Evolutionary conservation across 2,329 filamentous ascomycete genomes (phyloP).

Genomic region (Exophiala sp.): DNA sequence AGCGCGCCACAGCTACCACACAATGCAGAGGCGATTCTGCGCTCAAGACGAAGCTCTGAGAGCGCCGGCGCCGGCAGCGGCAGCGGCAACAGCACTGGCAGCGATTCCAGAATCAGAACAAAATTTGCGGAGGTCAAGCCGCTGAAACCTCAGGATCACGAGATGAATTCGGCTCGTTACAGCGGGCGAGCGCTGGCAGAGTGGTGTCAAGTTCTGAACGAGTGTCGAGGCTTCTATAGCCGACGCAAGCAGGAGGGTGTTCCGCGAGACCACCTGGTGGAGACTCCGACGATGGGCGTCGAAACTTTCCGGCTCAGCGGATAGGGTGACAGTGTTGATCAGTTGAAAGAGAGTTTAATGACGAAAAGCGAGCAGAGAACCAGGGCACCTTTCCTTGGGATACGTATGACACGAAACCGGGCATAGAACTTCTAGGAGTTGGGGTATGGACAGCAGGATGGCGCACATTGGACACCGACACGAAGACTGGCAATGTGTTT

Average conservation of each 20-base stretch:
- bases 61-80: conserved; percentile 7
- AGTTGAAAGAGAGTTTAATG: background rate
- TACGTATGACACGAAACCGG: background rate
- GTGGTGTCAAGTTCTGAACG: conserved; percentile 56
- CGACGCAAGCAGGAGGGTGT: conserved; percentile 57
- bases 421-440: background rate
- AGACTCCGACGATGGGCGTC: conserved; percentile 57
- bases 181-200: conserved; percentile 59
- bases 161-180: conserved; percentile 48
- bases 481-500: background rate
- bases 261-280: conserved; percentile 50
- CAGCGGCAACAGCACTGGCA: conserved; percentile 8
- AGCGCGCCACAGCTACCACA: conserved; percentile 52
- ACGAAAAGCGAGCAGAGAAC: no score
- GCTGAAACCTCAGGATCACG: conserved; percentile 30
- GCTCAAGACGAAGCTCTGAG: conserved; percentile 22
- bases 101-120: conserved; percentile 8
- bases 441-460: background rate
- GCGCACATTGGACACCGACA: background rate
- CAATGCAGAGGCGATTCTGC: conserved; percentile 49
- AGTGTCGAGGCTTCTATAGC: conserved; percentile 60
- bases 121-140: conserved; percentile 22
- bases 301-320: conserved; percentile 50
- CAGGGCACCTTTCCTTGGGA: no score
- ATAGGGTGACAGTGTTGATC: background rate